Percentiles rank a stretch among this genome's conserved stretches.
Conservation (phyloP, 257 asterid genomes). For the Solanum bulbocastanum region DNA sequence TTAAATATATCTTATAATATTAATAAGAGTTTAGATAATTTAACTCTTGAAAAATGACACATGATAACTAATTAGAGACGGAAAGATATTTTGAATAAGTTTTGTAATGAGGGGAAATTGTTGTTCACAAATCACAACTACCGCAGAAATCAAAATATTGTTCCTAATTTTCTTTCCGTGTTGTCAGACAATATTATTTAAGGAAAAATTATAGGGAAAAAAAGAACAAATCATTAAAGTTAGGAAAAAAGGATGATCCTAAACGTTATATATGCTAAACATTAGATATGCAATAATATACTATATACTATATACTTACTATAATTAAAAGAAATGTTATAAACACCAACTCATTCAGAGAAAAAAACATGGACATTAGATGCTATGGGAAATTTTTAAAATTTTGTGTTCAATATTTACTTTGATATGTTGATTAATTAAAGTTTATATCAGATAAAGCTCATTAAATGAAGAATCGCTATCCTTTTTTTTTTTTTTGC, state of each 20-base stretch:
- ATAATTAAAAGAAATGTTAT: background rate
- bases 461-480: background rate
- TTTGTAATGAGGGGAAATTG: background rate
- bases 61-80: no score
- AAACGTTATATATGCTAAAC: background rate
- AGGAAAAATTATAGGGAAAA: background rate
- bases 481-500: accelerated
- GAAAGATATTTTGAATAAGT: no score
- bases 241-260: background rate
- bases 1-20: no score
- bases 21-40: no score
- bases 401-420: background rate
- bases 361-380: background rate
- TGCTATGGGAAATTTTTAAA: background rate
- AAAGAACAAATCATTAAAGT: background rate
- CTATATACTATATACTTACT: no score
- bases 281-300: background rate
- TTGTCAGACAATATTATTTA: background rate
- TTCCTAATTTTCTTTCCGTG: background rate
- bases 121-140: no score
- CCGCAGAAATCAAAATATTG: background rate
- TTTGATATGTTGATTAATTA: background rate
- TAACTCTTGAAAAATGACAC: no score
- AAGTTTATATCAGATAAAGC: background rate
- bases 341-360: background rate